Evolutionary conservation across 2,329 filamentous ascomycete species (phyloP), one percentile per base, ranked within the genome.

Genomic region (Pyrenophora graminea): DNA sequence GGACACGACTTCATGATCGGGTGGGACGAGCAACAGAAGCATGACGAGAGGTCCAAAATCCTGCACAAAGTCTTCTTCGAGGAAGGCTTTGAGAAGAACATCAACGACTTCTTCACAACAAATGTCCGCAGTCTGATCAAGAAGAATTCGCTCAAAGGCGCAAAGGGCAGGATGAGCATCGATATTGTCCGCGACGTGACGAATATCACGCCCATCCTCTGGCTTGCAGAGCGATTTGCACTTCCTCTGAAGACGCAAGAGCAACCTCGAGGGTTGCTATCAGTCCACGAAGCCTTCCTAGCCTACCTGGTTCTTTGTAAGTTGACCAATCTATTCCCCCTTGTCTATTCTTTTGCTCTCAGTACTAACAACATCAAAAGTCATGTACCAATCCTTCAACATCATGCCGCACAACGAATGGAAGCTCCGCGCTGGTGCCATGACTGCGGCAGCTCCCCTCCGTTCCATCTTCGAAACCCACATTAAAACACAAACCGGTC

Each of bases 401-500:
- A 75, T 82, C 56, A 67, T 80, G 34, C 79, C 79, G 1, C 62
- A 46, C 15, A 76, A 77, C 31, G 79, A 80, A 53, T 81, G 77
- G 77, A 76, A 74, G 47, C 64, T 82, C 7, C 71, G 79, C 15
- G 78, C 78, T 44, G 74, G 71, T 18, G 74, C 77, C 3, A 68
- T 70, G 49, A 74, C 76, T 56, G 67, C 13, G 79, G 81, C 66
- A 79, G 90, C 55, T 88, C 88, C 77, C 80, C 84, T 64, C 82
- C 88, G 67, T 70, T 84, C 6, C 86, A 93, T 62, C 83, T 0
- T 82, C 80, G 59, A 88, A 86, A 72, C 85, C 80, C 6, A 92
- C 85, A 71, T 81, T 83, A 4, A 75, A 89, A 48, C 80, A 80
- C 25, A 80, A 84, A 61, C 82, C 80, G 9, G 83, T 82, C 2